Evolutionary conservation across 1,284 basidiomycete species (phyloP), one percentile per base, ranked within the genome.

Genomic region (Pholiota adiposa): DNA sequence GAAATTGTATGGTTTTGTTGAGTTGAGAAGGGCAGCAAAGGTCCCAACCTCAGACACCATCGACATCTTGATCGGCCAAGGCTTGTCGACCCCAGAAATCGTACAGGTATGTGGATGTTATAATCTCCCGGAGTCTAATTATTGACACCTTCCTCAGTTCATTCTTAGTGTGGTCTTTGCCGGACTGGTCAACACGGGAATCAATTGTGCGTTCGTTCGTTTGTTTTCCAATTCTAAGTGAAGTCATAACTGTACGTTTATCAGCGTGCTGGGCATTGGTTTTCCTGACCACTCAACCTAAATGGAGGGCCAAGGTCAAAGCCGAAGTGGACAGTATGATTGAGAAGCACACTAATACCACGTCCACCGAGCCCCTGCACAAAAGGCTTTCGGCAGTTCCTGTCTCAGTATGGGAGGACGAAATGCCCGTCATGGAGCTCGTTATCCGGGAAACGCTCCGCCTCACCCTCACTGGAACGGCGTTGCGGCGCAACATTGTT

Each of bases 371-470:
- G 16, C 65, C 69, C 0, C 57, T 76, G 3, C 70, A 73, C 56
- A 69, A 70, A 48, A 70, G 68, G 7, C 68, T 76, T 7, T 53
- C 73, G 0, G 51, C 63, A 0, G 70, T 78, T 19, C 74, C 76
- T 1, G 50, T 77, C 21, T 25, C 49, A 3, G 74, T 70, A 3
- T 79, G 76, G 77, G 77, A 79, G 58, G 70, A 71, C 6, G 68
- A 72, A 38, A 63, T 73, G 55, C 77, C 75, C 1, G 54, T 63
- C 12, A 38, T 75, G 14, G 77, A 78, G 34, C 50, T 65, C 11
- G 65, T 74, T 46, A 69, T 76, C 14, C 71, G 73, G 2, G 77
- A 78, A 58, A 75, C 74, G 0, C 51, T 76, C 5, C 71, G 77
- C 3, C 29, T 66, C 18, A 54, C 58, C 1, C 9, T 61, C 19